A percentile compares a stretch with the other conserved stretches of the same genome.
These are phyloP conservation scores for Myxozyma neotropica DNA, from an alignment of 805 yeast species.

Conservation along the genomic window DNA sequence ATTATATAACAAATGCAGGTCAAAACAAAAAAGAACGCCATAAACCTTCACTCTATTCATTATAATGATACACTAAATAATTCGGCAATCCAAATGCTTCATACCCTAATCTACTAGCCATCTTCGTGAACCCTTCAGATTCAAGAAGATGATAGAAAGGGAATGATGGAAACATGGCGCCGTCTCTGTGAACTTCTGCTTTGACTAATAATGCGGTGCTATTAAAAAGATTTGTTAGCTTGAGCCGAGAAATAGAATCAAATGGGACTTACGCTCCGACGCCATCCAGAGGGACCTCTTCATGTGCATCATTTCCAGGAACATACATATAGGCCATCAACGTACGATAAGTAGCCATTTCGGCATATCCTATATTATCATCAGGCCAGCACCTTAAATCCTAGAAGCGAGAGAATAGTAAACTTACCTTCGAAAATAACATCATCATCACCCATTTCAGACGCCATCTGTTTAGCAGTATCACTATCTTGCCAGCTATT, in stretches of 20 bases:
- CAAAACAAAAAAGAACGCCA: too few species aligned
- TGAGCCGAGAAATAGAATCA: neutral
- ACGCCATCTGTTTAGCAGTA: slow-evolving; percentile 75
- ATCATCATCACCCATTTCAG: slow-evolving; percentile 77
- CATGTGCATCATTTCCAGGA: slow-evolving; percentile 58
- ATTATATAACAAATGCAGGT: too few species aligned
- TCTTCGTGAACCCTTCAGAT: slow-evolving; percentile 94
- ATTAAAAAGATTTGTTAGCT: neutral
- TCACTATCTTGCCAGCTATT: slow-evolving; percentile 84
- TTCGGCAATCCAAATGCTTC: slow-evolving; percentile 92
- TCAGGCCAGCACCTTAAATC: neutral
- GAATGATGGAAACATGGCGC: slow-evolving; percentile 99
- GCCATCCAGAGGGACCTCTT: slow-evolving; percentile 88
- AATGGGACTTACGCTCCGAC: slow-evolving; percentile 65
- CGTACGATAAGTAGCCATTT: slow-evolving; percentile 90
- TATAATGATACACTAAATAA: slow-evolving; percentile 87
- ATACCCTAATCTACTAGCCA: slow-evolving; percentile 94
- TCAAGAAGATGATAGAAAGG: slow-evolving; percentile 96
- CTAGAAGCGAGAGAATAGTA: neutral
- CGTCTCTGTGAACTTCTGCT: slow-evolving; percentile 98
- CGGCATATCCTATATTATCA: slow-evolving; percentile 57
- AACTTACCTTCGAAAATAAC: slow-evolving; percentile 81
- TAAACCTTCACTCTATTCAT: slow-evolving; percentile 53
- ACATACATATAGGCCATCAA: slow-evolving; percentile 87
- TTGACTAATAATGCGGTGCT: slow-evolving; percentile 92